Evolutionary conservation across 2,329 filamentous ascomycete species (phyloP).

Genomic region (Neonectria magnoliae): DNA sequence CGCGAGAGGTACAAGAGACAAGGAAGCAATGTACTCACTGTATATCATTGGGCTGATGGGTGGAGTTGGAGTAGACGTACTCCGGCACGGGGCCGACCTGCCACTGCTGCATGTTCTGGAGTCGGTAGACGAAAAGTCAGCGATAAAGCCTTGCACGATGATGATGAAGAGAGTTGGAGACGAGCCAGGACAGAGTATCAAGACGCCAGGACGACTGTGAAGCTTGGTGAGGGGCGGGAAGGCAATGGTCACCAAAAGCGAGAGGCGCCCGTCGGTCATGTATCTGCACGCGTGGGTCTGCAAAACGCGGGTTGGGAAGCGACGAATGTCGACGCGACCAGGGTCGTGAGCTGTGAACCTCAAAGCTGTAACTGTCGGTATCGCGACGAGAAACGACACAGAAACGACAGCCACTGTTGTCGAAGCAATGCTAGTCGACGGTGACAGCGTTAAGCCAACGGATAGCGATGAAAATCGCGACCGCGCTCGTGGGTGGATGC

Average conservation of each 20-base stretch:
- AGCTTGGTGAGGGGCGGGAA: slow-evolving; percentile 26
- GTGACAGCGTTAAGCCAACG: slow-evolving; percentile 12
- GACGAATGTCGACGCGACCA: slow-evolving; percentile 38
- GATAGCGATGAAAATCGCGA: slow-evolving; percentile 10
- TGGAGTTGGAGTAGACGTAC: slow-evolving; percentile 65
- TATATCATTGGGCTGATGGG: slow-evolving; percentile 65
- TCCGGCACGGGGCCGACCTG: slow-evolving; percentile 69
- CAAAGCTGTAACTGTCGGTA: slow-evolving; percentile 26
- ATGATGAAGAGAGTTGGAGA: slow-evolving; percentile 14
- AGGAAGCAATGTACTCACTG: slow-evolving; percentile 63
- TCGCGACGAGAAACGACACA: slow-evolving; percentile 25
- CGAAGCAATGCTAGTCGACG: slow-evolving; percentile 5
- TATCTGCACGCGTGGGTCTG: slow-evolving; percentile 40
- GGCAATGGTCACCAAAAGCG: slow-evolving; percentile 18
- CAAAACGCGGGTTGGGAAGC: slow-evolving; percentile 31
- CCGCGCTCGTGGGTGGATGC: slow-evolving; percentile 17
- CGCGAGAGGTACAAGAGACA: slow-evolving; percentile 45
- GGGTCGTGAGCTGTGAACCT: slow-evolving; percentile 31
- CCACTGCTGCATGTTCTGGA: slow-evolving; percentile 69
- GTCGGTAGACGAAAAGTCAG: slow-evolving; percentile 40
- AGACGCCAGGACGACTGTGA: slow-evolving; percentile 22
- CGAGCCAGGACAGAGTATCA: slow-evolving; percentile 22
- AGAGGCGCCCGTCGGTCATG: slow-evolving; percentile 28
- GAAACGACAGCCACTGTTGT: slow-evolving; percentile 11
- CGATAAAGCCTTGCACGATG: slow-evolving; percentile 19